These are phyloP conservation scores for Colletotrichum paranaense DNA, from an alignment of 2,329 filamentous ascomycete genomes.

Conservation along the genomic window DNA sequence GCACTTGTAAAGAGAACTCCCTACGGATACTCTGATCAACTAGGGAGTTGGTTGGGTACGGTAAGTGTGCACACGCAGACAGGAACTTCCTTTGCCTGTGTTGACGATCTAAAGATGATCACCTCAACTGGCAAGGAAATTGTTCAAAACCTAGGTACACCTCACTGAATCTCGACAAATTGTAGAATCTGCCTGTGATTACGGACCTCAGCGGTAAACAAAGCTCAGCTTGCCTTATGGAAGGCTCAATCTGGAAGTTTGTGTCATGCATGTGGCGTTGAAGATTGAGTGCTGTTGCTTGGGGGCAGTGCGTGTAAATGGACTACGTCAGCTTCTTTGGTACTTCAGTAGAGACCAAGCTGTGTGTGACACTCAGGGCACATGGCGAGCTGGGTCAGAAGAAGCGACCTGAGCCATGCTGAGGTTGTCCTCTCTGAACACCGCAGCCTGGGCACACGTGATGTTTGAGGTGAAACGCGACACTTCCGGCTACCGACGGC, in stretches of 20 bases:
- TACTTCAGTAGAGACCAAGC: background rate
- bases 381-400: background rate
- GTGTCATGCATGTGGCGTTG: background rate
- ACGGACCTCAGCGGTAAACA: too few species aligned
- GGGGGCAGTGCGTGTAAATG: background rate
- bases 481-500: constrained; percentile 21
- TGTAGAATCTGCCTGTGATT: background rate
- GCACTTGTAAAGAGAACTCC: background rate
- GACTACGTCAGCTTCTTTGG: background rate
- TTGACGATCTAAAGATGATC: background rate
- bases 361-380: background rate
- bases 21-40: background rate
- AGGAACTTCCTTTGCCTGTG: background rate
- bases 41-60: too few species aligned
- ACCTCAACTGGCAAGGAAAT: background rate
- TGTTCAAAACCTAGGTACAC: background rate
- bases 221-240: too few species aligned
- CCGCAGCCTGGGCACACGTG: constrained; percentile 22
- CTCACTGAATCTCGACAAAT: background rate
- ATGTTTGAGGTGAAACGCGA: constrained; percentile 29
- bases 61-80: too few species aligned
- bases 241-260: background rate
- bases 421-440: background rate
- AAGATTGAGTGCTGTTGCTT: background rate
- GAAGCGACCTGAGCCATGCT: background rate